These are phyloP conservation scores for Aspergillus oerlinghausenensis DNA, from an alignment of 2,329 filamentous ascomycete genomes.

Conservation along the genomic window DNA sequence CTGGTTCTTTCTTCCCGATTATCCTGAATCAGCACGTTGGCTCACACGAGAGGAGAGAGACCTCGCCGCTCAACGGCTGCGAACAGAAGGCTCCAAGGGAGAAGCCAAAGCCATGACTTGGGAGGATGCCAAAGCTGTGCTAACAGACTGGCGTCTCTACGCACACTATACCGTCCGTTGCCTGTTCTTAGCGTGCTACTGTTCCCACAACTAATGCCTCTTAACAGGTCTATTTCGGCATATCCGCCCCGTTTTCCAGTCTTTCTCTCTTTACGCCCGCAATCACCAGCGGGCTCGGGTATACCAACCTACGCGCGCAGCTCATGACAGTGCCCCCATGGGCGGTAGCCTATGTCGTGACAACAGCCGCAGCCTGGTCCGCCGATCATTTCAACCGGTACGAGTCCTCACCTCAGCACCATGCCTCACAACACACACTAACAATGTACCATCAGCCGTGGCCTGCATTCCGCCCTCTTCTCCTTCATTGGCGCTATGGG, in stretches of 20 bases:
- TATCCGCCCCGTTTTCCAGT: constrained; percentile 54
- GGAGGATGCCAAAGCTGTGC: constrained; percentile 43
- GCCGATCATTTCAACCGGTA: constrained; percentile 51
- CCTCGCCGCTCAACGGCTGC: constrained; percentile 39
- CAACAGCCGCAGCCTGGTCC: constrained; percentile 52
- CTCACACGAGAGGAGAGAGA: constrained; percentile 42
- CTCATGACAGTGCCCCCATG: constrained; percentile 65
- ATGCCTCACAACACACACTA: neutral
- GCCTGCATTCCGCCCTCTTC: constrained; percentile 48
- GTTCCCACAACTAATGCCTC: neutral
- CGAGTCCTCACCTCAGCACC: neutral
- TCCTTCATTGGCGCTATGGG: constrained; percentile 51
- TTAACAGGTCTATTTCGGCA: constrained; percentile 46
- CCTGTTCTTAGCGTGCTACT: neutral
- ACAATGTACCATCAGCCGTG: constrained; percentile 40
- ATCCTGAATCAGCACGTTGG: constrained; percentile 46
- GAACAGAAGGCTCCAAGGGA: constrained; percentile 38
- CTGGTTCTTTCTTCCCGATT: constrained; percentile 47
- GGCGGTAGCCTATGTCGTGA: constrained; percentile 54
- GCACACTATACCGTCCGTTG: constrained; percentile 47
- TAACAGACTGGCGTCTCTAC: constrained; percentile 50
- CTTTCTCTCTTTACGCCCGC: constrained; percentile 60
- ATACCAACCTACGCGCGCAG: constrained; percentile 56
- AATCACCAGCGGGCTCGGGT: constrained; percentile 57
- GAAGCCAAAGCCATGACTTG: constrained; percentile 42